A percentile compares a stretch with the other conserved stretches of the same genome.
Conservation (phyloP, 2,329 filamentous ascomycete genomes). For the Fusarium pseudograminearum region DNA sequence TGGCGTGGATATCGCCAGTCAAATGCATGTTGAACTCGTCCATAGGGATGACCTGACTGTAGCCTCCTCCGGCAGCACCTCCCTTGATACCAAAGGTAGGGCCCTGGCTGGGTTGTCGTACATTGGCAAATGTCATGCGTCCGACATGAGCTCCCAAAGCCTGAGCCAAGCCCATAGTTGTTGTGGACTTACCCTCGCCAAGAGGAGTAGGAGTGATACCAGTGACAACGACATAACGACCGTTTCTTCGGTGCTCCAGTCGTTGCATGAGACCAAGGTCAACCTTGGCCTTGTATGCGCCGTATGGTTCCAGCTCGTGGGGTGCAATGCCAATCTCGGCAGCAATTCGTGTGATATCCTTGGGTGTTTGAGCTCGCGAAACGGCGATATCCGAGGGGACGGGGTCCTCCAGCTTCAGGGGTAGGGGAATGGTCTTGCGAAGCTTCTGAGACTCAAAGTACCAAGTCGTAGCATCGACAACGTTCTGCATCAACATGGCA, state of each 20-base stretch:
- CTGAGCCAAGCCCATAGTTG: slow-evolving; percentile 94
- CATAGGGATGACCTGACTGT: slow-evolving; percentile 99
- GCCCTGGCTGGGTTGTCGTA: slow-evolving; percentile 95
- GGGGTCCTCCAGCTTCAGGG: slow-evolving; percentile 80
- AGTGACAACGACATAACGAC: slow-evolving; percentile 91
- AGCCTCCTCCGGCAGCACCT: slow-evolving; percentile 94
- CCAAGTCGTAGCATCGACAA: slow-evolving; percentile 84
- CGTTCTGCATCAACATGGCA: slow-evolving; percentile 96
- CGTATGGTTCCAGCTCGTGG: slow-evolving; percentile 95
- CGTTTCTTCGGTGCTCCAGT: slow-evolving; percentile 86
- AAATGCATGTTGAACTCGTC: slow-evolving; percentile 99
- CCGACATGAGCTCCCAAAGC: slow-evolving; percentile 90
- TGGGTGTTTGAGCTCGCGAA: slow-evolving; percentile 90
- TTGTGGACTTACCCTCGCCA: slow-evolving; percentile 98
- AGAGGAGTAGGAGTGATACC: slow-evolving; percentile 97
- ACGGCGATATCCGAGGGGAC: slow-evolving; percentile 97
- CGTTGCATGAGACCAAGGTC: slow-evolving; percentile 85
- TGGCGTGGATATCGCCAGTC: slow-evolving; percentile 97
- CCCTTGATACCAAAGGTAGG: slow-evolving; percentile 99
- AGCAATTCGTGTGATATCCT: slow-evolving; percentile 87
- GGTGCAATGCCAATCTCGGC: slow-evolving; percentile 86
- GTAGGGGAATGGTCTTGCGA: slow-evolving; percentile 83
- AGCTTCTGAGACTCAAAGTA: slow-evolving; percentile 88
- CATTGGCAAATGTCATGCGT: slow-evolving; percentile 93
- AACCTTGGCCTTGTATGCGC: slow-evolving; percentile 95